These are phyloP conservation scores for Thermothielavioides terrestris DNA, from an alignment of 495 filamentous ascomycete species.

Conservation along the genomic window DNA sequence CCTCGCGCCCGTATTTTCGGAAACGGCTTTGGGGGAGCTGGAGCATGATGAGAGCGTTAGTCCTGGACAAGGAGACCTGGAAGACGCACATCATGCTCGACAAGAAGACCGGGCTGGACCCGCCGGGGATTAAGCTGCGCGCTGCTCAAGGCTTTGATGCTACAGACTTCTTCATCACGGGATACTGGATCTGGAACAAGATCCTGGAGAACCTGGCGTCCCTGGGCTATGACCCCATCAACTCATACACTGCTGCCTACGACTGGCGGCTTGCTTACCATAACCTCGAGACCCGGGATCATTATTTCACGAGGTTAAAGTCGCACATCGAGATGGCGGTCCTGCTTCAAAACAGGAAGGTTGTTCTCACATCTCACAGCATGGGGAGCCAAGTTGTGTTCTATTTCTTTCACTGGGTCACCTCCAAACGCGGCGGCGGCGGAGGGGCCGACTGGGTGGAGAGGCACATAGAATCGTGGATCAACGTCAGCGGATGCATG, in stretches of 20 bases:
- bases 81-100: constrained; percentile 97
- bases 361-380: constrained; percentile 82
- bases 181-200: constrained; percentile 99
- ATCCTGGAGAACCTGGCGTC: constrained; percentile 93
- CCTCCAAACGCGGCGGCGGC: constrained; percentile 64
- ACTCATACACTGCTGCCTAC: constrained; percentile 90
- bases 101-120: constrained; percentile 82
- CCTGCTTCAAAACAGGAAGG: constrained; percentile 61
- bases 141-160: constrained; percentile 97
- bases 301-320: constrained; percentile 87
- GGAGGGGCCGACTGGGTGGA: constrained; percentile 90
- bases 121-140: constrained; percentile 82
- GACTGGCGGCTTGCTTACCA: constrained; percentile 94
- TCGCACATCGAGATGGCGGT: constrained; percentile 79
- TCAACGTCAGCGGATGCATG: constrained; percentile 98
- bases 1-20: constrained; percentile 81
- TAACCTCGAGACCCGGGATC: constrained; percentile 82
- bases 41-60: constrained; percentile 94
- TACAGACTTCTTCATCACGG: constrained; percentile 86
- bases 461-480: constrained; percentile 81
- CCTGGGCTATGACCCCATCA: constrained; percentile 92
- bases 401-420: constrained; percentile 98
- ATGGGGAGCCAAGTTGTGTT: constrained; percentile 95
- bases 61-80: constrained; percentile 88
- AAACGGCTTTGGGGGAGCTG: constrained; percentile 94